A percentile compares a stretch with the other conserved stretches of the same genome.
Evolutionary conservation across 2,329 filamentous ascomycete species (phyloP).

Genomic region (Sclerotiophoma versabilis): DNA sequence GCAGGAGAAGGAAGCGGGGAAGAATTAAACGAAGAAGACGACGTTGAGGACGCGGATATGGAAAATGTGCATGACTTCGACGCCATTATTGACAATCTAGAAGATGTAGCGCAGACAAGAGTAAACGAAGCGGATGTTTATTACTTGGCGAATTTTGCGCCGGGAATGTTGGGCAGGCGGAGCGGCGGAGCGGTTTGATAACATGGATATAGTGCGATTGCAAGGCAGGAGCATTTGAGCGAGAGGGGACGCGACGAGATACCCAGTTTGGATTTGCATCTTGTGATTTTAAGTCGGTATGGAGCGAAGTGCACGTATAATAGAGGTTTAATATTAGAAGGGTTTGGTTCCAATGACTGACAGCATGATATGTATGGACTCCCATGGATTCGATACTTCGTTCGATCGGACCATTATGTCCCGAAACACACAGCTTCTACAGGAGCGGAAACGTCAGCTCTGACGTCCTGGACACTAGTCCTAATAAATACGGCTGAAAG

Average conservation of each 20-base stretch:
- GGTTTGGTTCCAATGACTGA: no score
- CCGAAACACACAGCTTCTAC: no score
- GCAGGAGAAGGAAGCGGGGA: conserved; percentile 1
- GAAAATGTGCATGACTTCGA: conserved; percentile 24
- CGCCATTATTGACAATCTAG: conserved; percentile 22
- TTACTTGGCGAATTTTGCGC: conserved; percentile 32
- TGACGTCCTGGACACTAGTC: no score
- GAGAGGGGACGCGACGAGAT: background rate
- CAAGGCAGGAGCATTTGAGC: background rate
- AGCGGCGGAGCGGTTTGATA: background rate
- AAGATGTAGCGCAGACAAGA: conserved; percentile 13
- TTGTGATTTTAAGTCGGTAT: no score
- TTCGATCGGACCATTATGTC: no score
- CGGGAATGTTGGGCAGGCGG: conserved; percentile 22
- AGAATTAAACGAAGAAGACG: conserved; percentile 4
- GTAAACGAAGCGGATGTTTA: conserved; percentile 20
- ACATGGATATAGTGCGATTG: background rate
- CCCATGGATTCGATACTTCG: no score
- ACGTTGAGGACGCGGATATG: conserved; percentile 21
- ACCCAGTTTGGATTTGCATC: conserved; percentile 4
- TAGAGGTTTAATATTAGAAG: no score
- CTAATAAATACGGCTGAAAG: no score
- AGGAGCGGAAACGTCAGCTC: no score
- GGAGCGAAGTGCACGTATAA: no score
- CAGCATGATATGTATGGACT: no score